These are phyloP conservation scores for Wickerhamomyces subpelliculosus DNA, from an alignment of 805 yeast species.

Conservation along the genomic window DNA sequence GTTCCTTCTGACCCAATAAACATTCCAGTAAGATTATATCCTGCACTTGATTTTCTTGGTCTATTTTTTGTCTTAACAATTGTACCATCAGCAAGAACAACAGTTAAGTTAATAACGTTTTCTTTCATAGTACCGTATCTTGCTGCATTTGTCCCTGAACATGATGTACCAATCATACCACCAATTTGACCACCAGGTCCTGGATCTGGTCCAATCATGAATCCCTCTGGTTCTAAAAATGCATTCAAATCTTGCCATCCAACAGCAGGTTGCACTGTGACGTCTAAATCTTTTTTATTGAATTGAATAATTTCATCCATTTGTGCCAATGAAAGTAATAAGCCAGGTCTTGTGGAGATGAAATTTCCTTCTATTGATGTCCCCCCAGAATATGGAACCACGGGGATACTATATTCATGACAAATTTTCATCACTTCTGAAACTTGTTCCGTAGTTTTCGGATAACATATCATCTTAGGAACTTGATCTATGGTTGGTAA, in stretches of 20 bases:
- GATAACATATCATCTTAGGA: constrained; percentile 19
- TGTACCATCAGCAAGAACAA: constrained; percentile 72
- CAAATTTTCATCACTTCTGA: constrained; percentile 51
- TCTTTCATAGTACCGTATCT: constrained; percentile 75
- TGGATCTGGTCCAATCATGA: constrained; percentile 70
- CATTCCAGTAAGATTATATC: constrained; percentile 61
- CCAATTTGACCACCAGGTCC: constrained; percentile 74
- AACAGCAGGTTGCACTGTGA: constrained; percentile 68
- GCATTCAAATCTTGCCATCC: constrained; percentile 64
- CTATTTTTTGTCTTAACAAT: constrained; percentile 60
- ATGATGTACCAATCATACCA: constrained; percentile 66
- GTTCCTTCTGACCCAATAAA: constrained; percentile 74
- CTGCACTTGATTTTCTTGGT: constrained; percentile 69
- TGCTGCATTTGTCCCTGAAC: constrained; percentile 70
- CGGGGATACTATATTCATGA: constrained; percentile 52
- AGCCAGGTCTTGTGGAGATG: constrained; percentile 55
- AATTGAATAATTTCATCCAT: constrained; percentile 51
- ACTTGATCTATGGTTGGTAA: neutral
- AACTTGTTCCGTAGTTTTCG: constrained; percentile 56
- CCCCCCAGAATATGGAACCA: constrained; percentile 69
- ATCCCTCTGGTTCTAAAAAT: constrained; percentile 41
- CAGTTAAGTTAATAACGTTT: constrained; percentile 54
- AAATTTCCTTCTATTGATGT: constrained; percentile 76
- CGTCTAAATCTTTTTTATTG: constrained; percentile 57
- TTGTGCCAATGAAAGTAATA: constrained; percentile 34